Evolutionary conservation across 257 asterid species (phyloP).

Genomic region (Fraxinus americana): DNA sequence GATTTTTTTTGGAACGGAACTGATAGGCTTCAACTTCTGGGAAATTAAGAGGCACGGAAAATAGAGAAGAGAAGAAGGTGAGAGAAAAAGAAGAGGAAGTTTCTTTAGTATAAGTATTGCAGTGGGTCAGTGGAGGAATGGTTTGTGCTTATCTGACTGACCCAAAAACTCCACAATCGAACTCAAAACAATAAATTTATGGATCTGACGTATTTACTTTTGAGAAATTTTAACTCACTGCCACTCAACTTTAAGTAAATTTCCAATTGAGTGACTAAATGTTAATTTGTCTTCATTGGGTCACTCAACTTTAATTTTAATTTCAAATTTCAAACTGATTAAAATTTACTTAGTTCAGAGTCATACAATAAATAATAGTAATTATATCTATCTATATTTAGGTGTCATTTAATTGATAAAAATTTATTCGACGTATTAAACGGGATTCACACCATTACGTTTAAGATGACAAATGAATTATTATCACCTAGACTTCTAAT

Average conservation of each 20-base stretch:
- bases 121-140: neutral
- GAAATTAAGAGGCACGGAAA: neutral
- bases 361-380: neutral
- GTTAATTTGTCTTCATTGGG: neutral
- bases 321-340: too few relatives aligned
- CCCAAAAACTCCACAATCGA: constrained; percentile 3
- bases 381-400: too few relatives aligned
- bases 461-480: too few relatives aligned
- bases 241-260: neutral
- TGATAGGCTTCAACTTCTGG: neutral
- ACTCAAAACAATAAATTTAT: neutral
- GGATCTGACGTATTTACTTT: neutral
- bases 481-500: too few relatives aligned
- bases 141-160: neutral
- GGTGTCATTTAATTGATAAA: too few relatives aligned
- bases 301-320: too few relatives aligned
- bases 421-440: too few relatives aligned
- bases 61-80: neutral
- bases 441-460: too few relatives aligned
- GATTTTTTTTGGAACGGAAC: neutral
- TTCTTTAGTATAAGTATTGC: neutral
- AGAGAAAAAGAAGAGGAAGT: neutral
- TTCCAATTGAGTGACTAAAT: neutral
- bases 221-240: neutral
- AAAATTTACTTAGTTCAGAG: too few relatives aligned